Evolutionary conservation across 202 grass and related monocot genomes (phyloP).

Genomic region (Elaeis oleifera): DNA sequence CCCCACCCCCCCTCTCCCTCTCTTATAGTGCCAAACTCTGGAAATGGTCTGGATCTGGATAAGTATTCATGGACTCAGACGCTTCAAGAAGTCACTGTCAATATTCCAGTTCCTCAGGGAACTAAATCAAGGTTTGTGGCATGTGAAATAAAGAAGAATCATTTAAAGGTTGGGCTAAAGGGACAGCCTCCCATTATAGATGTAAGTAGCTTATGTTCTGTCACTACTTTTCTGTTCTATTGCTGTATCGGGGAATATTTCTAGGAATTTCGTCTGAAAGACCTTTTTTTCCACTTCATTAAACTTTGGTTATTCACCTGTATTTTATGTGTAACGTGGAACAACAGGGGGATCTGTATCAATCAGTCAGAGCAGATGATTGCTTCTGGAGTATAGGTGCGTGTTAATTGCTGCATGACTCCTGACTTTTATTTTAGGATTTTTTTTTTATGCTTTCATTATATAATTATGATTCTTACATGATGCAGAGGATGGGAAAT

Average conservation of each 20-base stretch:
- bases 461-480: neutral
- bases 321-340: neutral
- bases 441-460: conserved; percentile 5
- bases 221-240: neutral
- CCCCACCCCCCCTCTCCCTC: neutral
- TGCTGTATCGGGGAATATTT: neutral
- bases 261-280: neutral
- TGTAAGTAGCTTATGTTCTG: conserved; percentile 37
- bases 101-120: conserved; percentile 65
- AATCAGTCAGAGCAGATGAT: conserved; percentile 73
- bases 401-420: conserved; percentile 8
- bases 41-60: conserved; percentile 94
- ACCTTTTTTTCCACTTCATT: too few relatives aligned
- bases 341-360: conserved; percentile 70
- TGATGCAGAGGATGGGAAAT: conserved; percentile 73
- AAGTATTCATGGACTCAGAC: conserved; percentile 98
- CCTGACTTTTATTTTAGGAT: conserved; percentile 1
- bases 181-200: conserved; percentile 80
- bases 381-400: conserved; percentile 99
- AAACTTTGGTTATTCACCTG: too few relatives aligned
- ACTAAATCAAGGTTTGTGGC: conserved; percentile 87
- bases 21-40: conserved; percentile 70
- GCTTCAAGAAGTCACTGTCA: conserved; percentile 72
- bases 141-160: conserved; percentile 83
- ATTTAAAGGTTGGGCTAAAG: conserved; percentile 83